These are phyloP conservation scores for Geotrichum restrictum DNA, from an alignment of 1,139 yeast species.

Conservation along the genomic window DNA sequence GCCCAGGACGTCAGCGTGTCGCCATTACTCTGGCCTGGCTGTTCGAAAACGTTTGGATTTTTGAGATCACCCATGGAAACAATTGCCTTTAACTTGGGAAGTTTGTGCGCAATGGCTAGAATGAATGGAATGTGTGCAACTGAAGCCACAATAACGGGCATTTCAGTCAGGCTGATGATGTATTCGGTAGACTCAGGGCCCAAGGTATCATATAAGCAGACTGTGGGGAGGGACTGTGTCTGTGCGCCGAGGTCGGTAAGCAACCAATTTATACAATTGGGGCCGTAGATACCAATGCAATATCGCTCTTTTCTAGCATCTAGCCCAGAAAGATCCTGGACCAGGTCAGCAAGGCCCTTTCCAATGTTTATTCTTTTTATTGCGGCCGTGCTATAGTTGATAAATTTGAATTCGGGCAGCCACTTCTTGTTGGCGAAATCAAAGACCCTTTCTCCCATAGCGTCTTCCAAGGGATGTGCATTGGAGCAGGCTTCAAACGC, in stretches of 20 bases:
- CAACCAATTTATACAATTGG: conserved; percentile 58
- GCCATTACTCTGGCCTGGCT: conserved; percentile 30
- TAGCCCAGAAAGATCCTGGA: conserved; percentile 23
- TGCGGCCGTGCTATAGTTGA: conserved; percentile 45
- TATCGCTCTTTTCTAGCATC: conserved; percentile 35
- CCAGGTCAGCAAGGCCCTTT: conserved; percentile 55
- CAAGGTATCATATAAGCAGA: conserved; percentile 63
- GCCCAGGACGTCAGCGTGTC: conserved; percentile 39
- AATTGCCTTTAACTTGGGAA: conserved; percentile 44
- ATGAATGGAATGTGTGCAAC: conserved; percentile 47
- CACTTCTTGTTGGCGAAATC: conserved; percentile 46
- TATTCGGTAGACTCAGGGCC: conserved; percentile 58
- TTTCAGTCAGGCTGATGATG: conserved; percentile 53
- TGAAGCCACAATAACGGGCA: conserved; percentile 54
- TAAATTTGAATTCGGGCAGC: conserved; percentile 46
- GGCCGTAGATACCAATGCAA: conserved; percentile 53
- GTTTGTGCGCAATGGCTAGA: conserved; percentile 40
- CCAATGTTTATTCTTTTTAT: conserved; percentile 53
- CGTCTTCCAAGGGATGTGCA: conserved; percentile 41
- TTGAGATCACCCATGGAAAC: conserved; percentile 32
- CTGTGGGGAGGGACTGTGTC: conserved; percentile 49
- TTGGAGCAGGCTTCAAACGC: conserved; percentile 46
- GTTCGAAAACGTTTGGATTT: conserved; percentile 11
- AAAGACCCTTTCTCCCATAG: conserved; percentile 51
- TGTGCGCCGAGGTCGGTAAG: conserved; percentile 58